phyloP scores from a whole-genome alignment of 179 eudicot genomes.

The Silene vulgaris region DNA sequence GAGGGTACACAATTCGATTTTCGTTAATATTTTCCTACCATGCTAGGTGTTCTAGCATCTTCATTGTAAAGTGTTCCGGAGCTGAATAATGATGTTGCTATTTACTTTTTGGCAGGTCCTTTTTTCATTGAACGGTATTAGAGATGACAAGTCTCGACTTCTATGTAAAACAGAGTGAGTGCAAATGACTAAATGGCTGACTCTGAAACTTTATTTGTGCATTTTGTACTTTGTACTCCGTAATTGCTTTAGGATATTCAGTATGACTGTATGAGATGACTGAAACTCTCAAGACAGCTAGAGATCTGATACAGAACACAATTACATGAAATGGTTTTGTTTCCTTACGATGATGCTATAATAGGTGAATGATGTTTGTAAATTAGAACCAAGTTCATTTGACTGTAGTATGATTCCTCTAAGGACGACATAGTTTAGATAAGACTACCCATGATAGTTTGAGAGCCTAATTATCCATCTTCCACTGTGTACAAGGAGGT shows the following conservation, averaged over 20 bases:
- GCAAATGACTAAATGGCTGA: background rate
- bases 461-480: too few species aligned
- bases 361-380: background rate
- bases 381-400: background rate
- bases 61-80: background rate
- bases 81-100: constrained; percentile 7
- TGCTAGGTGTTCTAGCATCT: constrained; percentile 3
- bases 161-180: constrained; percentile 79
- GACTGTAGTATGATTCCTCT: background rate
- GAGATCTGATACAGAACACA: background rate
- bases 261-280: constrained; percentile 1
- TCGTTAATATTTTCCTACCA: constrained; percentile 1
- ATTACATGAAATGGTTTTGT: constrained; percentile 8
- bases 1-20: constrained; percentile 44
- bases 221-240: background rate
- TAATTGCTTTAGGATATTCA: background rate
- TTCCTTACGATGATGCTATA: background rate
- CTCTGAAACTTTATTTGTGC: background rate
- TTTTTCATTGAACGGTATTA: constrained; percentile 64
- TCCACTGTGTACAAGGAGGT: too few species aligned
- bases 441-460: too few species aligned
- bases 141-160: constrained; percentile 53
- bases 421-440: background rate
- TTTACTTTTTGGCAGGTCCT: constrained; percentile 47
- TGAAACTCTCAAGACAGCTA: background rate